Base-by-base conservation (phyloP, 1,284 basidiomycete genomes). In the Phellinidium pouzarii region DNA sequence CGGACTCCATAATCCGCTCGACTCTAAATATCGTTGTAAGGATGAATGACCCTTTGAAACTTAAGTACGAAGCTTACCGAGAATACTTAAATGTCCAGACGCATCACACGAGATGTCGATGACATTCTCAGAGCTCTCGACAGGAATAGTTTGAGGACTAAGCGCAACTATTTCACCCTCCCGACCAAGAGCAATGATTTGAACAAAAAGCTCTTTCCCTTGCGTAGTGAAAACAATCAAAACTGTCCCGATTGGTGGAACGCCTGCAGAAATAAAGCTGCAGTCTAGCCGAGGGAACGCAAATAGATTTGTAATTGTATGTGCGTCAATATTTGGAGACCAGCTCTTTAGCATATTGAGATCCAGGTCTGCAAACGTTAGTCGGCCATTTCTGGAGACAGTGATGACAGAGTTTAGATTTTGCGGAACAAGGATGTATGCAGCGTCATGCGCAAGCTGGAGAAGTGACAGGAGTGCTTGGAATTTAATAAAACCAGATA, bases 21-120 rank as follows among this genome's bases (percentile, higher is more conserved):
- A 50, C 8, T 41, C 53, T 55, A 17, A 34, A 38, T 23, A 34
- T 23, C 8, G 20, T 22, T 20, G 14, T 49, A 23, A 43, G 27
- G 3, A n/a, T 19, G 11, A 19, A 19, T 42, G 22, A 17, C 11
- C 2, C 7, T 34, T 8, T 4, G 38, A n/a, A 37, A 40, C 14
- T 4, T 3, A 23, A 31, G 22, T 8, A 17, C 17, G 4, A 12
- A 6, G 65, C 75, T 50, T 65, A 80, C 80, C 62, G 3, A 83
- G 64, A 34, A 81, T 58, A 52, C 68, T 78, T 36, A 81, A 58
- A 59, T 68, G 71, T 5, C 80, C 81, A 1, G 72, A 67, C 1
- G 63, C 41, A 59, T 74, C 79, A 53, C 71, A 79, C 4, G 80
- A 75, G 9, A 71, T 60, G 50, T 69, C 65, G 8, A 64, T 40